Conservation (phyloP, 78 protist species). For the Dictyostelium firmibasis region DNA sequence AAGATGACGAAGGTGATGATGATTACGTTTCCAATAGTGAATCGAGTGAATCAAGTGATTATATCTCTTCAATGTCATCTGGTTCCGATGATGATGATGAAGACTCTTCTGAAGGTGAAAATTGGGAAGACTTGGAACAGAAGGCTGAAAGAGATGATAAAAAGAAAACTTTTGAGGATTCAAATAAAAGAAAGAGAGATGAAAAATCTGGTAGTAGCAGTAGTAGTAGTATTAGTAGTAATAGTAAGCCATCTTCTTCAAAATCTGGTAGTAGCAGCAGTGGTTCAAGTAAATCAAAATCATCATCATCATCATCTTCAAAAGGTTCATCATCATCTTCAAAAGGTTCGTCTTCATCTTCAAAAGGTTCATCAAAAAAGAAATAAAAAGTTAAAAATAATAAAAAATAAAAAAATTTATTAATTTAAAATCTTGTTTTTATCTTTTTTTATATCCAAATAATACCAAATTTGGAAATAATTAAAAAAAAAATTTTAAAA, state of each 20-base stretch:
- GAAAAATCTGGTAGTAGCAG: background rate
- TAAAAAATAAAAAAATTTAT: background rate
- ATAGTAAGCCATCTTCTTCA: background rate
- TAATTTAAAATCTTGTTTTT: background rate
- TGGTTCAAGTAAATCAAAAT: background rate
- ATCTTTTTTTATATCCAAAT: too few species aligned
- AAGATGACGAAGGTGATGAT: conserved; percentile 78
- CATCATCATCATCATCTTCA: background rate
- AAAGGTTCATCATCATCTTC: background rate
- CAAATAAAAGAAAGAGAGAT: conserved; percentile 36
- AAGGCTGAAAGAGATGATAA: conserved; percentile 69
- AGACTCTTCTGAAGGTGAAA: conserved; percentile 37
- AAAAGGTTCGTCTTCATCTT: background rate
- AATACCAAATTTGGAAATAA: too few species aligned
- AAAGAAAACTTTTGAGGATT: conserved; percentile 6
- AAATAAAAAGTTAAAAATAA: background rate
- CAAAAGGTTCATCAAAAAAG: background rate
- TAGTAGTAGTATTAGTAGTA: background rate
- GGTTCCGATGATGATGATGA: conserved; percentile 30
- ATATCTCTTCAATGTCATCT: conserved; percentile 57
- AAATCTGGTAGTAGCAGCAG: background rate
- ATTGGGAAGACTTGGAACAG: conserved; percentile 75
- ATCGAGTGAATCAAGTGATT: conserved; percentile 38
- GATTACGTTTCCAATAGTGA: conserved; percentile 33
- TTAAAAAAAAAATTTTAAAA: too few species aligned